These are phyloP conservation scores for Fraxinus baroniana DNA, from an alignment of 305 asterid species.

Conservation along the genomic window DNA sequence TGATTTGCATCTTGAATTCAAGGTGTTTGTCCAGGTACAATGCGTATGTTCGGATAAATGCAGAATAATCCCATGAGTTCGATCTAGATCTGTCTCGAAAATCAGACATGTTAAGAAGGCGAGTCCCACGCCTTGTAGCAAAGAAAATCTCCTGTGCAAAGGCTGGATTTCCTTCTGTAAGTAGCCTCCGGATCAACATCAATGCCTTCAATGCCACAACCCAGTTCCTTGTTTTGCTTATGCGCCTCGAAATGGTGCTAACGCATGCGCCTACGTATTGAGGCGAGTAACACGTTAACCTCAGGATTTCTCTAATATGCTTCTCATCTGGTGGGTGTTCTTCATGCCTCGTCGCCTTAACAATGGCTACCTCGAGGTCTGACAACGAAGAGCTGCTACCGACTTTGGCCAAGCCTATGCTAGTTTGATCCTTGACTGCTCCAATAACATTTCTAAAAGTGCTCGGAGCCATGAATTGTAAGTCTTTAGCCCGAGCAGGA, in stretches of 20 bases:
- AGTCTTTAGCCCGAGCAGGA: background rate
- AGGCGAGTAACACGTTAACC: slow-evolving; percentile 66
- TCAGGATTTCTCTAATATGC: slow-evolving; percentile 16
- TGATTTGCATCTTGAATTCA: slow-evolving; percentile 67
- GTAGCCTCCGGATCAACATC: slow-evolving; percentile 77
- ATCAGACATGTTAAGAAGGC: slow-evolving; percentile 86
- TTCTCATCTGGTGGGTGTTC: slow-evolving; percentile 86
- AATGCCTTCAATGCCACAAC: slow-evolving; percentile 80
- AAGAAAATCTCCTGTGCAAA: slow-evolving; percentile 90
- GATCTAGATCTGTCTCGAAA: slow-evolving; percentile 62
- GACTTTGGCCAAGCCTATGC: slow-evolving; percentile 85
- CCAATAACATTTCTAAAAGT: slow-evolving; percentile 78
- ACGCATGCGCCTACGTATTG: slow-evolving; percentile 66
- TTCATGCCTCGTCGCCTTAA: slow-evolving; percentile 90
- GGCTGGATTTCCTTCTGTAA: slow-evolving; percentile 64
- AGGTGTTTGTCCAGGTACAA: slow-evolving; percentile 78
- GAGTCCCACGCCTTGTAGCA: slow-evolving; percentile 81
- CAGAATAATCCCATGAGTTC: slow-evolving; percentile 83
- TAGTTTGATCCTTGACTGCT: slow-evolving; percentile 93
- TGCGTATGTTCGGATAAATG: slow-evolving; percentile 79
- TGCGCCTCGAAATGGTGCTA: slow-evolving; percentile 63
- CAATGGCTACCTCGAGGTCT: slow-evolving; percentile 90
- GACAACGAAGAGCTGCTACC: slow-evolving; percentile 65
- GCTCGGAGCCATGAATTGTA: slow-evolving; percentile 61
- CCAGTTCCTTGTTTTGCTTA: slow-evolving; percentile 85